Base-by-base conservation (phyloP, 2,329 filamentous ascomycete species). In the Aphanoascus verrucosus region DNA sequence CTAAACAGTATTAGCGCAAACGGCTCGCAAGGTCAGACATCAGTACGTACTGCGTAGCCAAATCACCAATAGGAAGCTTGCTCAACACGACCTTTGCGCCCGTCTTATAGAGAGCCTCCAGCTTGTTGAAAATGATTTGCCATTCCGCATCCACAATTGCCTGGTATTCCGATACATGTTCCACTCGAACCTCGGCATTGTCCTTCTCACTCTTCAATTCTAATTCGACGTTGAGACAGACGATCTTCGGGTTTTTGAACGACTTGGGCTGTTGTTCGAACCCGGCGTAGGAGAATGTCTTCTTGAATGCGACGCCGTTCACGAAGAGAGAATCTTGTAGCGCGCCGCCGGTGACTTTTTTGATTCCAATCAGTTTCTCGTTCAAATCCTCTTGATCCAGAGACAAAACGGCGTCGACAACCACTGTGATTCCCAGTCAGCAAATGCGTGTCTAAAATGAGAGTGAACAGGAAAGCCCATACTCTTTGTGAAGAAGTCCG, bases 91-190 rank as follows among this genome's bases (percentile, higher is more conserved):
- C 89, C 80, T 96, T 95, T 60, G 93, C 93, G 52, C 93, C 93
- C 5, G 91, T 96, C 73, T 91, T 84, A 79, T 91, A 81, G 52
- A 95, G 75, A 47, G 91, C 88, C 75, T 98, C 93, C 69, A 98
- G 86, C 79, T 98, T 98, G 78, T 96, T 91, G 82, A 85, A 97
- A 71, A 98, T 98, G 68, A 98, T 98, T 73, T 96, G 89, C 93
- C 93, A 98, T 73, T 98, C 93, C 31, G 93, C 93, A 67, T 98
- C 93, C 67, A 98, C 93, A 62, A 98, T 96, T 58, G 93, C 93
- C 75, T 98, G 93, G 76, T 98, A 98, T 74, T 98, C 93, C 17
- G 91, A 94, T 50, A 98, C 93, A 72, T 97, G 90, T 74, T 97
- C 93, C 55, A 98, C 90, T 56, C 93, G 85, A 59, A 98, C 89